A percentile compares a stretch with the other conserved stretches of the same genome.
These are phyloP conservation scores for Ophiostoma sp. DNA, from an alignment of 2,329 filamentous ascomycete species.

Conservation along the genomic window DNA sequence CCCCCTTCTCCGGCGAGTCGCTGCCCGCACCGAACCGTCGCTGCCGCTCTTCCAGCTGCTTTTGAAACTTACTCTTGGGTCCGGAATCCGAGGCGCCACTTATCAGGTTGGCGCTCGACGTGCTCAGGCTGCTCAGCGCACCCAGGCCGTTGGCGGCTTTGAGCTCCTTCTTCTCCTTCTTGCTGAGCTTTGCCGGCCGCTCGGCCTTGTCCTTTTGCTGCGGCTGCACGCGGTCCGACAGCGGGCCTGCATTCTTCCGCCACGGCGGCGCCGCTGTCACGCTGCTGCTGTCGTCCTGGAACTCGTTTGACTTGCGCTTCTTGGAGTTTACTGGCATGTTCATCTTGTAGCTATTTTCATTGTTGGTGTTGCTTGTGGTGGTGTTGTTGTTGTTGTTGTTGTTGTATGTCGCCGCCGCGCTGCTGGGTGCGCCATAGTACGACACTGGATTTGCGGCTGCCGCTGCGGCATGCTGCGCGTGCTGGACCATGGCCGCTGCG, in stretches of 20 bases:
- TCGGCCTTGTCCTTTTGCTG: conserved; percentile 32
- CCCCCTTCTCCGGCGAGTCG: neutral
- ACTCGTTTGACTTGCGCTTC: conserved; percentile 78
- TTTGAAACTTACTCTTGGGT: conserved; percentile 77
- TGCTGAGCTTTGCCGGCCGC: conserved; percentile 24
- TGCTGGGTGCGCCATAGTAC: conserved; percentile 16
- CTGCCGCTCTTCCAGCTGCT: conserved; percentile 79
- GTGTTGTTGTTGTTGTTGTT: neutral
- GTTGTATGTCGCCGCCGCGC: neutral
- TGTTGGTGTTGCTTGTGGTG: too few species aligned
- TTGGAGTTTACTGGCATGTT: conserved; percentile 42
- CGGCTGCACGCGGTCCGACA: conserved; percentile 70
- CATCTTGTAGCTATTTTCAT: neutral
- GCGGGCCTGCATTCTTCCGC: conserved; percentile 57
- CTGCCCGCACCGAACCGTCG: conserved; percentile 75
- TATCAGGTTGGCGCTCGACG: conserved; percentile 8
- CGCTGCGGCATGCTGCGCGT: conserved; percentile 13
- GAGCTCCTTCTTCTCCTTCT: conserved; percentile 25
- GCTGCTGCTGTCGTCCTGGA: conserved; percentile 41
- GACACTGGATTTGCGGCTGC: conserved; percentile 21
- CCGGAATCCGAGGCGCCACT: conserved; percentile 30
- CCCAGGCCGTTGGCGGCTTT: conserved; percentile 10
- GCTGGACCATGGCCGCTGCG: conserved; percentile 20
- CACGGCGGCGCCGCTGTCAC: conserved; percentile 57
- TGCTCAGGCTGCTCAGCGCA: neutral